phyloP scores from a whole-genome alignment of 2,329 filamentous ascomycete species.

The Clarireedia paspali region DNA sequence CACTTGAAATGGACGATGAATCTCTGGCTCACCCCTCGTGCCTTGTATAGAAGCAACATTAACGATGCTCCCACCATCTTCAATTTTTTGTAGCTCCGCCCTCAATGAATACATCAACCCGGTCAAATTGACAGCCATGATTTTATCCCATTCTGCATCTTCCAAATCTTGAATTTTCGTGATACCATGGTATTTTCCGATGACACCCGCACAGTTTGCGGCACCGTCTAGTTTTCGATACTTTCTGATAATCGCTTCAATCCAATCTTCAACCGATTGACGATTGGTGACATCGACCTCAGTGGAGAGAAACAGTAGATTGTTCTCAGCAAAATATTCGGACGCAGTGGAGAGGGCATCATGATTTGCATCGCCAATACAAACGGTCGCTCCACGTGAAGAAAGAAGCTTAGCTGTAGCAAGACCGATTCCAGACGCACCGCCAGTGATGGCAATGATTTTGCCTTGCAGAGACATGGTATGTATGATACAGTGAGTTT shows the following conservation, averaged over 20 bases:
- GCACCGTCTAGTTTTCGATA: slow-evolving; percentile 36
- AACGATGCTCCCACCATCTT: slow-evolving; percentile 31
- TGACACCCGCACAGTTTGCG: slow-evolving; percentile 43
- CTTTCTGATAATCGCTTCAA: slow-evolving; percentile 28
- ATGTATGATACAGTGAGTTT: background rate
- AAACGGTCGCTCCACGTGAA: slow-evolving; percentile 21
- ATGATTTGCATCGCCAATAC: slow-evolving; percentile 18
- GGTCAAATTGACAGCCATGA: slow-evolving; percentile 32
- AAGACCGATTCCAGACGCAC: slow-evolving; percentile 67
- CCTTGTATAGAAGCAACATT: slow-evolving; percentile 42
- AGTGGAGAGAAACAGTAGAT: slow-evolving; percentile 18
- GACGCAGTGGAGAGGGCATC: slow-evolving; percentile 22
- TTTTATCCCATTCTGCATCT: slow-evolving; percentile 33
- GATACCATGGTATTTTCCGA: slow-evolving; percentile 29
- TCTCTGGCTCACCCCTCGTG: slow-evolving; percentile 31
- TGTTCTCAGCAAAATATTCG: slow-evolving; percentile 27
- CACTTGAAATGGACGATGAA: background rate
- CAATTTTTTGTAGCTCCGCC: slow-evolving; percentile 35
- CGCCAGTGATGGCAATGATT: slow-evolving; percentile 71
- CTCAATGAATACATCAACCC: slow-evolving; percentile 33
- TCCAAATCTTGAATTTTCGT: slow-evolving; percentile 25
- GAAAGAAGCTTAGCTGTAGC: slow-evolving; percentile 52
- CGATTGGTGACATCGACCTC: slow-evolving; percentile 30
- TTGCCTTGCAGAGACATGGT: slow-evolving; percentile 32
- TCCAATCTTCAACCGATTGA: slow-evolving; percentile 31